Evolutionary conservation across 83 land plant genomes (phyloP), one percentile per base, ranked within the genome.

Genomic region (Picea mariana): DNA sequence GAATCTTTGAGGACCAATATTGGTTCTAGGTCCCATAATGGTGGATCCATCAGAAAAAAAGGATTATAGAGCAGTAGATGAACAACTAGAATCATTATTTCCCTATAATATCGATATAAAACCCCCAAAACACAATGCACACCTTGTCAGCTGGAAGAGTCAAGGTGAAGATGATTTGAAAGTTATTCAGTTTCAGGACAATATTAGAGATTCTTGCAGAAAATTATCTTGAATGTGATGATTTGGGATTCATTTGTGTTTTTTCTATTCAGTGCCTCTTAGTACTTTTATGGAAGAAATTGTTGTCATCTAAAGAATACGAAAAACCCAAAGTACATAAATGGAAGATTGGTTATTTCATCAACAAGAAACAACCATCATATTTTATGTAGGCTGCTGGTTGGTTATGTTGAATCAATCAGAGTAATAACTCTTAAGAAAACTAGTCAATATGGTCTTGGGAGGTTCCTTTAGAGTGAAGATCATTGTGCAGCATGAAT

Each of bases 121-220:
- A 49, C 88, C 98, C 21, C 96, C 96, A 5, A 88, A 94, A 85
- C 97, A 96, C 77, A 92, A 89, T 55, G 86, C 72, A 26, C 85
- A 83, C 59, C 89, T 88, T 69, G 95, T 92, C 13, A 94, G 91
- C 79, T 96, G 97, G 98, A 92, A 83, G 38, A 80, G 90, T 79
- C 97, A 92, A 81, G 79, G 94, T 17, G 97, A 94, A 76, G 94
- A 96, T 81, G 98, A 94, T 79, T 89, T 92, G 95, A 96, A 91
- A 84, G 83, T 78, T 86, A 92, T 96, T 59, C 89, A 92, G 81
- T 84, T 80, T 68, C 90, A 92, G 80, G 98, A 96, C 78, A n/a
- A n/a, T n/a, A n/a, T n/a, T n/a, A n/a, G n/a, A 49, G 78, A 52
- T 92, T 4, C 92, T 94, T 71, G 87, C 92, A 44, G 93, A 89